phyloP scores from a whole-genome alignment of 1,284 basidiomycete species.

The Quambalaria eucalypti region DNA sequence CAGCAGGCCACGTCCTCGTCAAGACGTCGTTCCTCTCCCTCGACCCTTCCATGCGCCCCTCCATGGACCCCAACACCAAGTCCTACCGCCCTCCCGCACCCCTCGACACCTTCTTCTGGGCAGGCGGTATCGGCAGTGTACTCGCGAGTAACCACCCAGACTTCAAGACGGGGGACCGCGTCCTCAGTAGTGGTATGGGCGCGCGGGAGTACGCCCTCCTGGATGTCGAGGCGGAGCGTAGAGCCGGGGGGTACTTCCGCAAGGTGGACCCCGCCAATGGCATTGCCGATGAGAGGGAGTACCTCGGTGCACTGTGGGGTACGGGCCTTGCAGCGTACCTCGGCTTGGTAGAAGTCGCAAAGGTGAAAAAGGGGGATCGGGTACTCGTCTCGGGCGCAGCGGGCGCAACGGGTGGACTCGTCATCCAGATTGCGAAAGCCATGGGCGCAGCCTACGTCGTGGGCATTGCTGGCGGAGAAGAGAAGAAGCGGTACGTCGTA shows the following conservation, averaged over 20 bases:
- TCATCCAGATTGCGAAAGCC: not conserved
- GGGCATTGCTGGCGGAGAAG: not conserved
- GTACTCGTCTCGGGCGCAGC: conserved; percentile 10
- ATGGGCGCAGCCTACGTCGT: not conserved
- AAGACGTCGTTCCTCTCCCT: not conserved
- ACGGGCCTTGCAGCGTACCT: conserved; percentile 6
- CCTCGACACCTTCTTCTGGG: not conserved
- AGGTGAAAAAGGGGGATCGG: conserved; percentile 5
- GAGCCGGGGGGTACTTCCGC: not conserved
- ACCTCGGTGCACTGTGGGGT: conserved; percentile 1
- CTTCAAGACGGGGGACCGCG: not conserved
- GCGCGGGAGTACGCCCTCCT: conserved; percentile 1
- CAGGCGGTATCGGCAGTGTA: not conserved
- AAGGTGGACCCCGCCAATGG: not conserved
- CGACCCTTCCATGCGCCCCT: not conserved
- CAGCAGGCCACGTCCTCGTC: not conserved
- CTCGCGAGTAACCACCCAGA: conserved; percentile 1
- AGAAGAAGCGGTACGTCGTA: conserved; percentile 2
- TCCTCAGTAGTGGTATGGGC: not conserved
- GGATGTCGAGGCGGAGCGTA: not conserved
- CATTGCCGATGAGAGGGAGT: not conserved
- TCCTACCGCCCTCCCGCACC: not conserved
- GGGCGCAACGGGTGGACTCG: conserved; percentile 7
- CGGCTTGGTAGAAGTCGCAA: conserved; percentile 4
- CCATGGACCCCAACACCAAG: not conserved